Base-by-base conservation (phyloP, 768 basidiomycete genomes). In the Hydnomerulius pinastri region DNA sequence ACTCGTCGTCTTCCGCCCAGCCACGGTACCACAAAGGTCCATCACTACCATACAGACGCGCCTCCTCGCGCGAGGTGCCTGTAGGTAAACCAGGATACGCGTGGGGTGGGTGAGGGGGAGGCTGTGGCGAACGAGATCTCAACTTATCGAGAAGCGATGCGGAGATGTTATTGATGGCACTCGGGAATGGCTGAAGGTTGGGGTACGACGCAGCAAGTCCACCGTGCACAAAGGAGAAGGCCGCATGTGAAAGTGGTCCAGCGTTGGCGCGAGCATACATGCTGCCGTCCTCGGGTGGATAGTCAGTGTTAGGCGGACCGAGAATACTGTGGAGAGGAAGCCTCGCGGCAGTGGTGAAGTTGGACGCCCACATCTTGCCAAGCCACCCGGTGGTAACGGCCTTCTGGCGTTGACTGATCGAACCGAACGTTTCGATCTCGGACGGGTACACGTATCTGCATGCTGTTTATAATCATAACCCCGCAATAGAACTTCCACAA, bases 21-120 rank as follows among this genome's bases (percentile, higher is more conserved):
- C 94, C 94, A 10, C 97, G 80, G 66, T 94, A 97, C 97, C 97
- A 98, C 38, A 95, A 68, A 4, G 94, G 93, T 0, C 96, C 96
- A 36, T 91, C 82, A 1, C 77, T 61, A 20, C 77, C 79, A 60
- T 96, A 97, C 29, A 98, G 64, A 28, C 80, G 77, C 6, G 73
- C 62, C 67, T 98, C 94, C 51, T 84, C 85, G 0, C 57, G 57
- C 0, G 87, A 87, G 5, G 90, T 73, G 32, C 73, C 82, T 60
- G 59, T 39, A 5, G 94, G 94, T 12, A 96, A 69, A 6, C 85
- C 83, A 1, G 81, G 82, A 59, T 86, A 94, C 4, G 81, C 79
- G 58, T 83, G 70, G 0, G 89, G 94, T 6, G 94, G 94, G 63
- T 92, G 85, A 1, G 93, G 93, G 7, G 73, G 73, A 0, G 85